Evolutionary conservation across 208 protist genomes (phyloP).

Genomic region (Trypanosoma brucei): DNA sequence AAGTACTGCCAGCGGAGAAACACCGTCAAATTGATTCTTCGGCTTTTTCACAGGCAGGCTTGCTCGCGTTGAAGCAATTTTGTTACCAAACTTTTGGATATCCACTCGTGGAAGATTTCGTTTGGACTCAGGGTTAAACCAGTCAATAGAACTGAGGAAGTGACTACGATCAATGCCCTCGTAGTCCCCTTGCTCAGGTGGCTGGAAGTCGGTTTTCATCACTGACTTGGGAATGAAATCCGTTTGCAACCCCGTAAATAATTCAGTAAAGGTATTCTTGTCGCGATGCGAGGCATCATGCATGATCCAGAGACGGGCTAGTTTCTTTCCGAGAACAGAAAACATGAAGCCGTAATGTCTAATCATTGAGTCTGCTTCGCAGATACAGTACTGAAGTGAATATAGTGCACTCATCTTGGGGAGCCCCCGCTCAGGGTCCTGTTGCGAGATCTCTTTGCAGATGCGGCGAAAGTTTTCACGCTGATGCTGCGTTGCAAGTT

Average conservation of each 20-base stretch:
- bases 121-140: conserved; percentile 45
- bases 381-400: conserved; percentile 30
- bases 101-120: conserved; percentile 34
- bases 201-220: conserved; percentile 58
- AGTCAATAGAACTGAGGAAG: conserved; percentile 65
- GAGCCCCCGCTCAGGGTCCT: conserved; percentile 31
- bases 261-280: conserved; percentile 58
- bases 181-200: conserved; percentile 49
- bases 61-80: conserved; percentile 5
- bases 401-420: conserved; percentile 28
- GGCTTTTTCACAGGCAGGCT: conserved; percentile 56
- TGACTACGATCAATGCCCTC: conserved; percentile 46
- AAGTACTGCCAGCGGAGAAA: conserved; percentile 51
- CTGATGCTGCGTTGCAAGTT: conserved; percentile 56
- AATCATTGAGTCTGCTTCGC: conserved; percentile 56
- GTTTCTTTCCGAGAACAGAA: conserved; percentile 44
- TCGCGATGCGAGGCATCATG: conserved; percentile 38
- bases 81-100: conserved; percentile 10
- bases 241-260: conserved; percentile 73
- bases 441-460: conserved; percentile 63
- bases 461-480: conserved; percentile 76
- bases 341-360: conserved; percentile 62
- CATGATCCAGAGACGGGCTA: conserved; percentile 61
- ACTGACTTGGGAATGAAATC: conserved; percentile 44
- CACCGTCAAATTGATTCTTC: conserved; percentile 83